Conservation (phyloP, 805 yeast genomes). For the Candida wancherniae region DNA sequence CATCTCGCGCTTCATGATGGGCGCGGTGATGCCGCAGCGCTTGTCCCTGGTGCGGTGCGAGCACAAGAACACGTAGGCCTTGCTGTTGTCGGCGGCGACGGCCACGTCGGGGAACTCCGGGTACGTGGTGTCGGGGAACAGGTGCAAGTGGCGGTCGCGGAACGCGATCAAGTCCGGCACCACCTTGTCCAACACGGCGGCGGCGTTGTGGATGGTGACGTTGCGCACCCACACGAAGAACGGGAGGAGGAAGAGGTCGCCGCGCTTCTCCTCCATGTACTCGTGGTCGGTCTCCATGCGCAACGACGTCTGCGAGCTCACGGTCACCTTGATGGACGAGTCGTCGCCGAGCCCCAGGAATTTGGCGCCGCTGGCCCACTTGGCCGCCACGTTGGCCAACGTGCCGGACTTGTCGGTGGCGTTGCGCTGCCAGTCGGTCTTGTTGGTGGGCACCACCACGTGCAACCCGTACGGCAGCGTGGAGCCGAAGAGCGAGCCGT, state of each 20-base stretch:
- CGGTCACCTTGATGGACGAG: slow-evolving; percentile 44
- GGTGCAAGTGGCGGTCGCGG: slow-evolving; percentile 10
- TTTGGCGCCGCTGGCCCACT: slow-evolving; percentile 27
- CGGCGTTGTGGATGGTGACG: slow-evolving; percentile 41
- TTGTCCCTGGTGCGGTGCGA: slow-evolving; percentile 91
- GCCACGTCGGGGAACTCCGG: slow-evolving; percentile 23
- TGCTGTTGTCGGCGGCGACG: slow-evolving; percentile 26
- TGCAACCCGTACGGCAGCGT: slow-evolving; percentile 69
- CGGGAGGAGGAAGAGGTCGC: slow-evolving; percentile 67
- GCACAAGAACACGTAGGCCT: slow-evolving; percentile 65
- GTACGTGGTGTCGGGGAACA: slow-evolving; percentile 8
- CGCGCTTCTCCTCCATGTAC: slow-evolving; percentile 40
- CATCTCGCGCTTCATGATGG: slow-evolving; percentile 75
- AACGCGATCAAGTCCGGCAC: slow-evolving; percentile 36
- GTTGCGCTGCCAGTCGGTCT: slow-evolving; percentile 78
- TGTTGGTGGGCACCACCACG: slow-evolving; percentile 77
- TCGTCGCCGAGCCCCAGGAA: slow-evolving; percentile 20
- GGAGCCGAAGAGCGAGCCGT: slow-evolving; percentile 58
- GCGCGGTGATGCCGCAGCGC: slow-evolving; percentile 92
- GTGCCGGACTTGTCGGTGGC: slow-evolving; percentile 47
- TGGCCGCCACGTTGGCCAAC: slow-evolving; percentile 41
- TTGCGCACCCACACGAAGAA: slow-evolving; percentile 65
- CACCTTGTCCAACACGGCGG: slow-evolving; percentile 39
- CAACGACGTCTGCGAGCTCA: slow-evolving; percentile 50
- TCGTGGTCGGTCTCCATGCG: slow-evolving; percentile 37